These are phyloP conservation scores for Dryas octopetala DNA, from an alignment of 306 rosid genomes.

Conservation along the genomic window DNA sequence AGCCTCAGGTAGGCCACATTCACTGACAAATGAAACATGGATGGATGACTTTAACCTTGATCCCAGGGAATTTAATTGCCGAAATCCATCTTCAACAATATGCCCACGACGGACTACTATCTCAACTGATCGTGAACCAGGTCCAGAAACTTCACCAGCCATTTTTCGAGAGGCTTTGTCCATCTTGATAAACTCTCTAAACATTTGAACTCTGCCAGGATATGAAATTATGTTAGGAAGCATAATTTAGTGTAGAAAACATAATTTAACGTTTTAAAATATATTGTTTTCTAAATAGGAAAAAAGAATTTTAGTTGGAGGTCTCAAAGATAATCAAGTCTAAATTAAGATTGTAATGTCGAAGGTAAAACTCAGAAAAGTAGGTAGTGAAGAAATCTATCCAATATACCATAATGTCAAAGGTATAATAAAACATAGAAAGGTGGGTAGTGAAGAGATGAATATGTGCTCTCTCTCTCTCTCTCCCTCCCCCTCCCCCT, in stretches of 20 bases:
- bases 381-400: neutral
- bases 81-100: constrained; percentile 94
- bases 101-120: constrained; percentile 81
- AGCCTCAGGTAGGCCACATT: constrained; percentile 97
- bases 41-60: constrained; percentile 83
- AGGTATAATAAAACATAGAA: neutral
- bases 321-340: constrained; percentile 5
- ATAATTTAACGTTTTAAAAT: too few relatives aligned
- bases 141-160: constrained; percentile 92
- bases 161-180: constrained; percentile 88
- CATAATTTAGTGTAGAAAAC: neutral
- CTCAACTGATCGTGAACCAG: constrained; percentile 78
- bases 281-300: neutral
- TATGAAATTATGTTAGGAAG: constrained; percentile 31
- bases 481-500: neutral
- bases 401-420: neutral
- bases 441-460: neutral
- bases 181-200: constrained; percentile 90
- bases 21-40: constrained; percentile 97
- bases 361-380: neutral
- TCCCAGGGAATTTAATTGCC: constrained; percentile 82
- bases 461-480: neutral
- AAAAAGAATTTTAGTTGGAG: neutral
- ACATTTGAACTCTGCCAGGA: constrained; percentile 86
- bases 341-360: neutral